Percentiles rank a stretch among this genome's conserved stretches.
phyloP scores from a whole-genome alignment of 192 early-diverging fungal genomes.

The Cetraspora pellucida region DNA sequence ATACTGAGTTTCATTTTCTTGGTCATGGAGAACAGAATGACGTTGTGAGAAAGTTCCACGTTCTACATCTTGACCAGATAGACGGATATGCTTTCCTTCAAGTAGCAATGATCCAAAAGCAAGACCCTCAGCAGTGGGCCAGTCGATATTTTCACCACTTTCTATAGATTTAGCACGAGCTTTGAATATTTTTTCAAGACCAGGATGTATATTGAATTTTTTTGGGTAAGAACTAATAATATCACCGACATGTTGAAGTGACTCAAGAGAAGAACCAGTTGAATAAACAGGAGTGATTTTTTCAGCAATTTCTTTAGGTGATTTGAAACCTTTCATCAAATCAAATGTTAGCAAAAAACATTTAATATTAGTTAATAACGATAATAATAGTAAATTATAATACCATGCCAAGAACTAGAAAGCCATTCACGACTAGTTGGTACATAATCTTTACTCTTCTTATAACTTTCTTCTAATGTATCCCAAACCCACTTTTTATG shows the following conservation, averaged over 20 bases:
- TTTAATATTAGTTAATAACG: no score
- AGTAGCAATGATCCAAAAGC: conserved; percentile 90
- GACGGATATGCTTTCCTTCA: conserved; percentile 90
- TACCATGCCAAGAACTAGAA: conserved; percentile 90
- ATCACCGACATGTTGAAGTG: conserved; percentile 81
- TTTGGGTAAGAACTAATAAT: conserved; percentile 79
- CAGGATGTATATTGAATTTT: conserved; percentile 84
- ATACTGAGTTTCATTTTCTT: conserved; percentile 81
- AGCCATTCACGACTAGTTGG: conserved; percentile 92
- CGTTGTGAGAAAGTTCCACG: conserved; percentile 99
- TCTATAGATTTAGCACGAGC: conserved; percentile 79
- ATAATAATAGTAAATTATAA: neutral
- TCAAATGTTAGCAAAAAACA: no score
- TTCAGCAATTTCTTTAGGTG: conserved; percentile 71
- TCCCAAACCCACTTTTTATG: conserved; percentile 93
- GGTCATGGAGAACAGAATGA: conserved; percentile 96
- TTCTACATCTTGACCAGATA: conserved; percentile 98
- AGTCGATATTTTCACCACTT: conserved; percentile 85
- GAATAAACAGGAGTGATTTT: conserved; percentile 69
- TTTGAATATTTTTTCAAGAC: conserved; percentile 84
- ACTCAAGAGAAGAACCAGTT: conserved; percentile 71
- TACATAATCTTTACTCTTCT: conserved; percentile 86
- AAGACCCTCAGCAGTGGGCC: conserved; percentile 93
- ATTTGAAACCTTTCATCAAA: conserved; percentile 64
- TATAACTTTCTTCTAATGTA: conserved; percentile 91